A percentile compares a stretch with the other conserved stretches of the same genome.
These are phyloP conservation scores for Trypanosoma caninum DNA, from an alignment of 208 protist species.

Conservation along the genomic window DNA sequence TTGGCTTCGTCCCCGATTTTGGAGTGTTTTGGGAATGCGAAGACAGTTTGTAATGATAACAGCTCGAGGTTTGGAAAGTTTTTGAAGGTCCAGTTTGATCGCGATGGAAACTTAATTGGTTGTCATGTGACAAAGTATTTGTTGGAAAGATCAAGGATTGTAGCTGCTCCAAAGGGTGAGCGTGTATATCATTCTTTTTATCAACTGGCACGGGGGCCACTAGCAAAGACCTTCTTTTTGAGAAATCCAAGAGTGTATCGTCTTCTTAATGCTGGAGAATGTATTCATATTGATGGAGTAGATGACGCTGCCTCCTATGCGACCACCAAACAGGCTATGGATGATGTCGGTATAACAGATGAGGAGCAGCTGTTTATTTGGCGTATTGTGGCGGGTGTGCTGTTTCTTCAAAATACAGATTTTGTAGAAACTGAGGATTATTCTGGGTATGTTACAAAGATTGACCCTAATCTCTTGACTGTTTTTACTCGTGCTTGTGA, in stretches of 20 bases:
- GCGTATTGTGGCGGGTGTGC: conserved; percentile 40
- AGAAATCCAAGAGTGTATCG: conserved; percentile 25
- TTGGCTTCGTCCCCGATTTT: conserved; percentile 70
- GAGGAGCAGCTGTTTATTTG: conserved; percentile 50
- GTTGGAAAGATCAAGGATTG: conserved; percentile 76
- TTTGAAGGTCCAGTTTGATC: conserved; percentile 56
- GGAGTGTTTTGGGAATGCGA: conserved; percentile 91
- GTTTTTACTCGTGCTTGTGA: conserved; percentile 27
- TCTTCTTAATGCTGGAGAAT: conserved; percentile 22
- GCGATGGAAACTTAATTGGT: conserved; percentile 39
- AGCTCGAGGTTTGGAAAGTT: conserved; percentile 86
- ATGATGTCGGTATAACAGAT: conserved; percentile 50
- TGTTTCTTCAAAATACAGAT: conserved; percentile 70
- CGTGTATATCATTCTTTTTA: conserved; percentile 91
- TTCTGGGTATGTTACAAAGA: conserved; percentile 11
- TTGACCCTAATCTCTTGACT: conserved; percentile 20
- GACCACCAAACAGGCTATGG: conserved; percentile 36
- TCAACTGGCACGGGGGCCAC: conserved; percentile 26
- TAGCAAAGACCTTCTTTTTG: conserved; percentile 22
- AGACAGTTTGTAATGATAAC: conserved; percentile 90
- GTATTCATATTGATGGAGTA: conserved; percentile 35
- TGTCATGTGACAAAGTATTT: conserved; percentile 57
- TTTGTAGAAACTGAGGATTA: conserved; percentile 39
- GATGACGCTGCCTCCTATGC: conserved; percentile 35
- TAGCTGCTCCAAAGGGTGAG: conserved; percentile 46